Conservation (phyloP, 352 stramenopile species). For the Globisporangium recalcitrans region DNA sequence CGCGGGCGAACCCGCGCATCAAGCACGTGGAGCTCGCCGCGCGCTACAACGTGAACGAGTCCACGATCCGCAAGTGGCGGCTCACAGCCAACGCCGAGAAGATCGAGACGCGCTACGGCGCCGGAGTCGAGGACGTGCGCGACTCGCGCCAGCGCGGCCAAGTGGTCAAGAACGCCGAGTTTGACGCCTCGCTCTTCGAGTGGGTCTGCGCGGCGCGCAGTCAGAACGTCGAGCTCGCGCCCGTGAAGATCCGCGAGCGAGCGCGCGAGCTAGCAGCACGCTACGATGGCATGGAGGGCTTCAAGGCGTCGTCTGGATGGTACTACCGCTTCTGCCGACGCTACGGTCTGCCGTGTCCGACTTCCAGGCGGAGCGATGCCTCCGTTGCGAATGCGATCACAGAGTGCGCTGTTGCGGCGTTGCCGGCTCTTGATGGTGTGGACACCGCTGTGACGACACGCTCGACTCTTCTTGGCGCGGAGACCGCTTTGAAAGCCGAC, state of each 20-base stretch:
- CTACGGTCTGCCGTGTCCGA: conserved; percentile 27
- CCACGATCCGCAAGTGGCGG: conserved; percentile 59
- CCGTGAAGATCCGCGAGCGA: conserved; percentile 29
- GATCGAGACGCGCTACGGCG: conserved; percentile 35
- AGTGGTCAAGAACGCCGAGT: conserved; percentile 31
- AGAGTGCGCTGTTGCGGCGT: background rate
- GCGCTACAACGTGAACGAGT: conserved; percentile 49
- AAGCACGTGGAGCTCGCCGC: conserved; percentile 44
- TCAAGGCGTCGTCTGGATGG: conserved; percentile 54
- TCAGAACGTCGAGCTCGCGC: conserved; percentile 21
- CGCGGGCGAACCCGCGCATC: conserved; percentile 36
- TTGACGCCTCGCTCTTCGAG: conserved; percentile 35
- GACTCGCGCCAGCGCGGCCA: conserved; percentile 35
- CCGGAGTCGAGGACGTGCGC: conserved; percentile 26
- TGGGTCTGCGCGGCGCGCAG: conserved; percentile 27
- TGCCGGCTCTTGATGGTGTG: background rate
- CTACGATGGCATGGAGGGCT: conserved; percentile 35
- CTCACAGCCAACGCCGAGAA: conserved; percentile 28
- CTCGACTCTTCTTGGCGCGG: background rate
- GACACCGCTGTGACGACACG: background rate
- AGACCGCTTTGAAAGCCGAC: background rate
- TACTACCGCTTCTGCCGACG: conserved; percentile 49
- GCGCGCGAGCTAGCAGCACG: conserved; percentile 25
- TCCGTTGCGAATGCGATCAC: background rate
- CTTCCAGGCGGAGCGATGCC: background rate